Percentiles rank a stretch among this genome's conserved stretches.
Conservation (phyloP, 208 protist species). For the Leishmania aethiopica region DNA sequence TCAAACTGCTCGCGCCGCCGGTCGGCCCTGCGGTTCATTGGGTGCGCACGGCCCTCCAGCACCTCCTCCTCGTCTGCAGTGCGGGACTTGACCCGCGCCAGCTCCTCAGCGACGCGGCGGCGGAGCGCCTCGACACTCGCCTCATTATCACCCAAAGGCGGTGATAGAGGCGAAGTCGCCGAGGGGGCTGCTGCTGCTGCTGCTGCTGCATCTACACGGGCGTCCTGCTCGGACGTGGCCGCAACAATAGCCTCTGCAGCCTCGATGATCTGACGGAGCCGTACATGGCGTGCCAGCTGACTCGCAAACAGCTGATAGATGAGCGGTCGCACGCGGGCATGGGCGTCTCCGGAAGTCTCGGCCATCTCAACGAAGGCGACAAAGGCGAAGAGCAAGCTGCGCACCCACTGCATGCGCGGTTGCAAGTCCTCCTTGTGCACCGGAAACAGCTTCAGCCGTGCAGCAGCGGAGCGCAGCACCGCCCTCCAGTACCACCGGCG, state of each 20-base stretch:
- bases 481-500: slow-evolving; percentile 89
- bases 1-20: slow-evolving; percentile 70
- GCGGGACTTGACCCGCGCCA: slow-evolving; percentile 30
- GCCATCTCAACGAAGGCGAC: slow-evolving; percentile 79
- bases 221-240: neutral
- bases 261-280: slow-evolving; percentile 11
- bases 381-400: slow-evolving; percentile 76
- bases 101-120: slow-evolving; percentile 32
- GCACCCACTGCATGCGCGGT: slow-evolving; percentile 87
- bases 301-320: slow-evolving; percentile 75
- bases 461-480: slow-evolving; percentile 62
- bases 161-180: neutral
- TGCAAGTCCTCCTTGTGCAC: slow-evolving; percentile 65
- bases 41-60: slow-evolving; percentile 51
- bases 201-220: neutral
- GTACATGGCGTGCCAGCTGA: slow-evolving; percentile 48
- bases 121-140: neutral
- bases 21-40: slow-evolving; percentile 67
- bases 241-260: slow-evolving; percentile 12
- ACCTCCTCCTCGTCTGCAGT: slow-evolving; percentile 64
- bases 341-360: slow-evolving; percentile 56
- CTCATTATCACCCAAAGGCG: neutral
- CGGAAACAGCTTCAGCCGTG: slow-evolving; percentile 76
- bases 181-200: neutral
- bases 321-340: slow-evolving; percentile 45